phyloP scores from a whole-genome alignment of 352 stramenopile species.

The Globisporangium barbulae region DNA sequence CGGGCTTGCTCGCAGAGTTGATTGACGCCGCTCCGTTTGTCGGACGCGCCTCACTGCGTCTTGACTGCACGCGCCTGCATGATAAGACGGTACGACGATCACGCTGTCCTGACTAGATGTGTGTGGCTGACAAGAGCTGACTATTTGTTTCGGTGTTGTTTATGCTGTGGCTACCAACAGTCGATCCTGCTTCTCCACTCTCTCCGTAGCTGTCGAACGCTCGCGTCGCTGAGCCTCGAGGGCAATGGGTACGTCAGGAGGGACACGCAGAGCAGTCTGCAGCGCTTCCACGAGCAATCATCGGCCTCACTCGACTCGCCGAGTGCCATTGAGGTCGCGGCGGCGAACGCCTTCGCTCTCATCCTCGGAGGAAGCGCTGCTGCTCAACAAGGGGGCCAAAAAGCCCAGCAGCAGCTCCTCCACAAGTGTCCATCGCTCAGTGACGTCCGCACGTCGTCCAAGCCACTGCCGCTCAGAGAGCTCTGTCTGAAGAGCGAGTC shows the following conservation, averaged over 20 bases:
- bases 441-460: constrained; percentile 12
- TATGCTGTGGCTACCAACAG: constrained; percentile 19
- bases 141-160: background rate
- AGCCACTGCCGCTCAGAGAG: constrained; percentile 44
- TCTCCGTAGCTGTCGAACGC: constrained; percentile 43
- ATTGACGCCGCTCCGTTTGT: constrained; percentile 41
- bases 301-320: constrained; percentile 4
- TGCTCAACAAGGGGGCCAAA: too few relatives aligned
- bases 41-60: constrained; percentile 38
- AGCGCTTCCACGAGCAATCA: constrained; percentile 12
- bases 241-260: constrained; percentile 58
- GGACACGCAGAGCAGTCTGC: constrained; percentile 18
- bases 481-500: constrained; percentile 52
- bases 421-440: background rate
- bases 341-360: constrained; percentile 38
- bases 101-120: too few relatives aligned
- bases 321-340: constrained; percentile 36
- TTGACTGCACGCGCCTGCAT: constrained; percentile 51
- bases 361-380: constrained; percentile 30
- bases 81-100: constrained; percentile 48
- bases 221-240: constrained; percentile 65
- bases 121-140: background rate
- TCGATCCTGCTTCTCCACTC: constrained; percentile 57
- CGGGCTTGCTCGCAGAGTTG: constrained; percentile 43
- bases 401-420: background rate